Percentiles rank a stretch among this genome's conserved stretches.
phyloP scores from a whole-genome alignment of 2,329 filamentous ascomycete species.

The Diaporthe vexans region DNA sequence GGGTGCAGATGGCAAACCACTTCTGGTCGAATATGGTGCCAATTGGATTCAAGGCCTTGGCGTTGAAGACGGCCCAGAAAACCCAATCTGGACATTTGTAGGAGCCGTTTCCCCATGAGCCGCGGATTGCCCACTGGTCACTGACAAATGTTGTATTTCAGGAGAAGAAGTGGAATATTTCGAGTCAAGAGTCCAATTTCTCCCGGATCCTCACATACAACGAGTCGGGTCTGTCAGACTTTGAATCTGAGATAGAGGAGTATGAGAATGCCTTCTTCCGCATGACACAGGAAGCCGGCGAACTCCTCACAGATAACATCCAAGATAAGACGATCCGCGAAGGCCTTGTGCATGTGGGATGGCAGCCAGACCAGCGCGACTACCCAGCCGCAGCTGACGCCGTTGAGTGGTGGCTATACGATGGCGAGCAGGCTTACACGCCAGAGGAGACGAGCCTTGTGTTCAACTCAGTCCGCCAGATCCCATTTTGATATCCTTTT shows the following conservation, averaged over 20 bases:
- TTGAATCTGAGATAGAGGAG: not conserved
- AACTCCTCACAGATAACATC: not conserved
- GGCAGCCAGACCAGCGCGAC: conserved; percentile 9
- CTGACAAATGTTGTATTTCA: not conserved
- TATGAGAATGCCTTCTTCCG: not conserved
- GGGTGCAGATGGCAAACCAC: not conserved
- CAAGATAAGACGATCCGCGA: conserved; percentile 1
- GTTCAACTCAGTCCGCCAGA: not conserved
- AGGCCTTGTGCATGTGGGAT: not conserved
- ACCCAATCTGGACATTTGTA: conserved; percentile 23
- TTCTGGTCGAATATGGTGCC: conserved; percentile 2
- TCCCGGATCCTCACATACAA: conserved; percentile 11
- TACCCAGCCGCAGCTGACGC: not conserved
- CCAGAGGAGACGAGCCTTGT: conserved; percentile 17
- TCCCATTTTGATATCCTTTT: no score
- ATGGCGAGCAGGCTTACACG: not conserved
- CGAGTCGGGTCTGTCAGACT: not conserved
- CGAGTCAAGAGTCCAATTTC: conserved; percentile 14
- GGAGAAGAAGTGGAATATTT: conserved; percentile 13
- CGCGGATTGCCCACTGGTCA: no score
- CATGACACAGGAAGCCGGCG: not conserved
- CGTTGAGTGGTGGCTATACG: conserved; percentile 15
- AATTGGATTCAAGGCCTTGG: conserved; percentile 10
- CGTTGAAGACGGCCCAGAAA: not conserved
- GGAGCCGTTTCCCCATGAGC: not conserved